A percentile compares a stretch with the other conserved stretches of the same genome.
phyloP scores from a whole-genome alignment of 148 eudicot genomes.

The Silene uniflora region DNA sequence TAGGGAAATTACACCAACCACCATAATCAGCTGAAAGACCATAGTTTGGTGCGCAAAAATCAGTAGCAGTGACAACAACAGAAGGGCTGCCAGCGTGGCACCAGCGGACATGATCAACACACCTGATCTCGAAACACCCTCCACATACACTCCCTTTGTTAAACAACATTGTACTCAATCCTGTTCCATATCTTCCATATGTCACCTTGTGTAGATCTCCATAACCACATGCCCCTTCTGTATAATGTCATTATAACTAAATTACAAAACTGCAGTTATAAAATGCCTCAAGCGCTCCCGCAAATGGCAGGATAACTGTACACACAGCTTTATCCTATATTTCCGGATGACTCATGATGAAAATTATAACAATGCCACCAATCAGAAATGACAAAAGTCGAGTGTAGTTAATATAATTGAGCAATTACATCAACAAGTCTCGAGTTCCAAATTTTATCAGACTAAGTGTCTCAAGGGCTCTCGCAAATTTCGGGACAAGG shows the following conservation, averaged over 20 bases:
- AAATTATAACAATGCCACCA: neutral
- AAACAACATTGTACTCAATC: conserved; percentile 52
- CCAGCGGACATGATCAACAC: conserved; percentile 56
- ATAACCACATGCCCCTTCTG: conserved; percentile 71
- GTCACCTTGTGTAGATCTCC: conserved; percentile 55
- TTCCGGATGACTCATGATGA: no score
- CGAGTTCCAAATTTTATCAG: no score
- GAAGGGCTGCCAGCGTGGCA: conserved; percentile 59
- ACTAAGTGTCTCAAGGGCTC: no score
- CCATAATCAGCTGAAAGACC: conserved; percentile 65
- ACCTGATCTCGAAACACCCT: conserved; percentile 59
- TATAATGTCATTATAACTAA: neutral
- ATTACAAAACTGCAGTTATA: no score
- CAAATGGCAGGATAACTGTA: no score
- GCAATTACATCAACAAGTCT: no score
- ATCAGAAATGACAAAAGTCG: neutral
- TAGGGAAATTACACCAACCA: conserved; percentile 74
- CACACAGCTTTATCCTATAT: no score
- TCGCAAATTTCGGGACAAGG: no score
- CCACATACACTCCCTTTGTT: conserved; percentile 65
- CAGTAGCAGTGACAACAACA: conserved; percentile 57
- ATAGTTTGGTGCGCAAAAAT: conserved; percentile 66
- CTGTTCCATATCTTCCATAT: conserved; percentile 51
- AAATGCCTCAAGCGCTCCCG: no score
- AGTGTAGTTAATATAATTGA: no score